Base-by-base conservation (phyloP, 129 eudicot genomes). In the Helianthus tuberosus region DNA sequence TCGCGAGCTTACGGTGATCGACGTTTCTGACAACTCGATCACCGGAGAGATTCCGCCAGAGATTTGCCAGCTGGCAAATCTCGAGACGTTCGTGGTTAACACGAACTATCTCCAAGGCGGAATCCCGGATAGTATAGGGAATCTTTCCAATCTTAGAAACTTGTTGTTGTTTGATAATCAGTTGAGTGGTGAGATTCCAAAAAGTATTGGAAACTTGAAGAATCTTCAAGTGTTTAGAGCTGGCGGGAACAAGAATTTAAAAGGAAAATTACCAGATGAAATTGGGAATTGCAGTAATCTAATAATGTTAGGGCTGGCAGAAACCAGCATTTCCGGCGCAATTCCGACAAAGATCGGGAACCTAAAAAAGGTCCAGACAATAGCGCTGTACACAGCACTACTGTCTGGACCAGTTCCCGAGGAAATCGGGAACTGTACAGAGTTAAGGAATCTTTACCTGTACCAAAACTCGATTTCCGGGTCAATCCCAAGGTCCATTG, bases 191-290 rank as follows among this genome's bases (percentile, higher is more conserved):
- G 97, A 75, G 67, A 86, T 95, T 69, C 99, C 97, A 3, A 80
- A 50, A 75, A 81, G 91, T 48, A 89, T 95, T 4, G 97, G 99
- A 7, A 71, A 77, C 4, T n/a, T 95, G 79, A 44, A 39, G 38
- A 83, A 75, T 12, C 89, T 95, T 66, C 84, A 88, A 74, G 77
- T 78, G 39, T 78, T 91, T 53, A 79, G 99, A 60, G 97, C 91
- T 6, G 99, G 99, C n/a, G 99, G 99, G 43, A 95, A 95, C 78
- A 88, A 85, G 73, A 82, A 95, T 84, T 90, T 95, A 55, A 82
- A 77, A 51, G 97, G 99, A 6, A 86, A 83, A 80, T 57, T 91
- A 68, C 99, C 99, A 2, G 43, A 7, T 36, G 92, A 91, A 82
- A 88, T 91, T 75, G 99, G 99, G 15, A 89, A 86, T 23, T 95